These are phyloP conservation scores for Aspergillus viridinutans DNA, from an alignment of 2,329 filamentous ascomycete species.

Conservation along the genomic window DNA sequence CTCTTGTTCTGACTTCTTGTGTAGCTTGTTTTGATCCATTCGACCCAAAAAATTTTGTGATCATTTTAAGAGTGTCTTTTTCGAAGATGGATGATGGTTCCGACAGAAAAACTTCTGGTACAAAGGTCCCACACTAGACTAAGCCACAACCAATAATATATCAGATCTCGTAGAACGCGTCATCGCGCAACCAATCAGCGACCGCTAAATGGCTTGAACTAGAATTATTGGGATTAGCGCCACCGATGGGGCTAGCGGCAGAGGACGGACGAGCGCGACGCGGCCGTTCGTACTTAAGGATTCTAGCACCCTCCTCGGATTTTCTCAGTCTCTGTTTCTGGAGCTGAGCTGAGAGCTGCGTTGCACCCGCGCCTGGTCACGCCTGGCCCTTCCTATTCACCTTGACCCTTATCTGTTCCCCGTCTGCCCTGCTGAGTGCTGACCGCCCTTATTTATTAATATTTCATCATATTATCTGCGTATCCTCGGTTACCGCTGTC, in stretches of 20 bases:
- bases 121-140: constrained; percentile 15
- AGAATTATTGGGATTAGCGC: constrained; percentile 31
- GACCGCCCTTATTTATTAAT: constrained; percentile 12
- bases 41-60: constrained; percentile 11
- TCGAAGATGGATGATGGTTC: constrained; percentile 12
- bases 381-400: constrained; percentile 14
- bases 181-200: constrained; percentile 28
- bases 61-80: constrained; percentile 2
- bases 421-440: background rate
- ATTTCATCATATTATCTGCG: constrained; percentile 8
- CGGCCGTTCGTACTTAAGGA: constrained; percentile 39
- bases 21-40: background rate
- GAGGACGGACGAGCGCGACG: constrained; percentile 29
- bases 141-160: constrained; percentile 21
- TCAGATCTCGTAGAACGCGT: constrained; percentile 18
- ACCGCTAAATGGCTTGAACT: constrained; percentile 27
- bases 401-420: background rate
- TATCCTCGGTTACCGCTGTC: constrained; percentile 5
- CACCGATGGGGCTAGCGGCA: constrained; percentile 36
- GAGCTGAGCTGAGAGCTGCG: constrained; percentile 27
- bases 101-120: constrained; percentile 20
- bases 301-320: constrained; percentile 38
- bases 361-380: constrained; percentile 16
- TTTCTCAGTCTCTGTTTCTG: constrained; percentile 37
- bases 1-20: constrained; percentile 8